Conservation (phyloP, 495 filamentous ascomycete genomes). For the Tuber melanosporum region DNA sequence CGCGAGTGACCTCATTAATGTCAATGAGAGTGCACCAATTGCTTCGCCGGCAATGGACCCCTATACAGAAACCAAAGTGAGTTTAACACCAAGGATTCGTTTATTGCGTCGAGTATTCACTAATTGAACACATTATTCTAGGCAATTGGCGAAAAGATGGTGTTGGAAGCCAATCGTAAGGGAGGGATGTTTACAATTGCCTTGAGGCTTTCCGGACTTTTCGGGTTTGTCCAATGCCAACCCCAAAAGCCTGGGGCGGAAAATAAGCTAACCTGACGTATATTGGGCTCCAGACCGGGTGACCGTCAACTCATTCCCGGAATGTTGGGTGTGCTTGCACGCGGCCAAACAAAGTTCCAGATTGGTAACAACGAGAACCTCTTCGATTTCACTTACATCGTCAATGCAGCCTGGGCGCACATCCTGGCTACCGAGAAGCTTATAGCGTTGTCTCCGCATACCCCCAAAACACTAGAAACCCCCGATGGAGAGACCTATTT, state of each 20-base stretch:
- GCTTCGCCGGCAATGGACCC: conserved; percentile 73
- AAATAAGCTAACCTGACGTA: conserved; percentile 37
- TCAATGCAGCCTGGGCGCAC: conserved; percentile 70
- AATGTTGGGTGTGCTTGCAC: conserved; percentile 59
- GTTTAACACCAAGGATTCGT: conserved; percentile 14
- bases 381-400: conserved; percentile 78
- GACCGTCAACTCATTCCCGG: conserved; percentile 61
- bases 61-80: conserved; percentile 82
- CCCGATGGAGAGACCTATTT: conserved; percentile 94
- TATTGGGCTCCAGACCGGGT: conserved; percentile 42
- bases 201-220: conserved; percentile 82
- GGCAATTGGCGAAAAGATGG: conserved; percentile 79
- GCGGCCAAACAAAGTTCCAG: conserved; percentile 68
- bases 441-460: conserved; percentile 51
- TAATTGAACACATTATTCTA: conserved; percentile 42
- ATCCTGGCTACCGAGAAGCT: conserved; percentile 67
- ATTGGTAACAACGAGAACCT: conserved; percentile 83
- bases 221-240: conserved; percentile 50
- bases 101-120: neutral
- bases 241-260: neutral
- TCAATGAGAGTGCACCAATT: conserved; percentile 79
- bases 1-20: conserved; percentile 72
- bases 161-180: conserved; percentile 76
- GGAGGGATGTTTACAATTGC: conserved; percentile 65
- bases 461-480: conserved; percentile 58